Conservation (phyloP, 805 yeast species). For the Spencermartinsiella europaea region DNA sequence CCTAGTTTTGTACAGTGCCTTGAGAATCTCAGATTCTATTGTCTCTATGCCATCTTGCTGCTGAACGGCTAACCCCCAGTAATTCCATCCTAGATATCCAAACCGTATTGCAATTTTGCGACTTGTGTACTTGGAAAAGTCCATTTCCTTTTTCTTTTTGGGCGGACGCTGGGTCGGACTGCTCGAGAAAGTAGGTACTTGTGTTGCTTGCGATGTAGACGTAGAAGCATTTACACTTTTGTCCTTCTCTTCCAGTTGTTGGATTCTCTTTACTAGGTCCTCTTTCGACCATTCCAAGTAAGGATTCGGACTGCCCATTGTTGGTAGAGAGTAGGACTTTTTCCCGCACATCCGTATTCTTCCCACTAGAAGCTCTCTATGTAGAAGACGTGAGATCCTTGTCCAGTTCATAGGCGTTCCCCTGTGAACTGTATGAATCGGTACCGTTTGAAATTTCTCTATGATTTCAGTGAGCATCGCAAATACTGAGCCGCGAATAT, state of each 20-base stretch:
- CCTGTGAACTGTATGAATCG: too few relatives aligned
- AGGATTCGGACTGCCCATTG: conserved; percentile 23
- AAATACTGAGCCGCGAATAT: too few relatives aligned
- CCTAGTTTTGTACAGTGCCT: conserved; percentile 63
- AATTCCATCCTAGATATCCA: conserved; percentile 89
- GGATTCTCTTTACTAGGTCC: conserved; percentile 54
- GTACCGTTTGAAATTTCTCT: too few relatives aligned
- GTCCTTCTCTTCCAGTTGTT: conserved; percentile 46
- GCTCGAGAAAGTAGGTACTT: too few relatives aligned
- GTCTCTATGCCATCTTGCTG: conserved; percentile 72
- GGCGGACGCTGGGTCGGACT: conserved; percentile 14
- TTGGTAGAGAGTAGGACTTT: too few relatives aligned
- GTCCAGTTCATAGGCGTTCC: too few relatives aligned
- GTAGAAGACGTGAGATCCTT: too few relatives aligned
- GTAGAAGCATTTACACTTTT: conserved; percentile 11
- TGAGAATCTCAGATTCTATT: conserved; percentile 69
- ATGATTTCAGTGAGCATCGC: too few relatives aligned
- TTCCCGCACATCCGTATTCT: too few relatives aligned
- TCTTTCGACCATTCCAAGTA: conserved; percentile 62
- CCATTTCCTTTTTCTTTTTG: conserved; percentile 46
- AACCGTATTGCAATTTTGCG: conserved; percentile 76
- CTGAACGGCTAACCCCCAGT: conserved; percentile 85
- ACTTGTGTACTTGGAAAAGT: conserved; percentile 55
- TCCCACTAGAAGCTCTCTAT: too few relatives aligned
- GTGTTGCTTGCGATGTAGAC: background rate